These are phyloP conservation scores for Rosa chinensis DNA, from an alignment of 306 rosid genomes.

Conservation along the genomic window DNA sequence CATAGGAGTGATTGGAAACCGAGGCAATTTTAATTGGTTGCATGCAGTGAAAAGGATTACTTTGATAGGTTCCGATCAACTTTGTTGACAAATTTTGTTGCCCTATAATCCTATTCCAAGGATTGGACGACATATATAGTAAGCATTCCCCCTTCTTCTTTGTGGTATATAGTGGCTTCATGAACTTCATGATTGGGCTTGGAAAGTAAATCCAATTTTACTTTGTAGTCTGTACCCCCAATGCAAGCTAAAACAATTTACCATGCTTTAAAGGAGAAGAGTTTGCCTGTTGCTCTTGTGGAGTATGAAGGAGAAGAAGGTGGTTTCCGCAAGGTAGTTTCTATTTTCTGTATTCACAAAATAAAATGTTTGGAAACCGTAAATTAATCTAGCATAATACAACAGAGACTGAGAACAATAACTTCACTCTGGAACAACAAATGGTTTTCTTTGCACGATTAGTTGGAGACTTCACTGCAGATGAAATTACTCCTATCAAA, in stretches of 20 bases:
- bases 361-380: constrained; percentile 14
- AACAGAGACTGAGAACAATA: constrained; percentile 86
- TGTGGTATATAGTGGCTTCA: not conserved
- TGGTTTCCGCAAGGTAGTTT: constrained; percentile 83
- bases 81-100: constrained; percentile 72
- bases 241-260: constrained; percentile 78
- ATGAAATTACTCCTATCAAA: constrained; percentile 71
- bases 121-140: constrained; percentile 79
- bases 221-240: constrained; percentile 76
- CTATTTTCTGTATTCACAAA: not conserved
- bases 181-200: not conserved
- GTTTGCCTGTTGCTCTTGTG: constrained; percentile 85
- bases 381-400: constrained; percentile 20
- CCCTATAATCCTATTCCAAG: constrained; percentile 87
- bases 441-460: constrained; percentile 94
- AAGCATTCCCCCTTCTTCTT: constrained; percentile 10
- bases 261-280: constrained; percentile 74
- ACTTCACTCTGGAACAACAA: constrained; percentile 90
- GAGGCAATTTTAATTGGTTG: constrained; percentile 30
- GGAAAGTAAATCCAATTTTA: not conserved
- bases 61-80: constrained; percentile 81
- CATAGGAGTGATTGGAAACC: constrained; percentile 13
- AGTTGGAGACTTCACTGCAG: constrained; percentile 79
- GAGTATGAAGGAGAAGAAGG: constrained; percentile 94
- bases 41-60: constrained; percentile 66